Evolutionary conservation across 305 asterid species (phyloP).

Genomic region (Fraxinus angustifolia): DNA sequence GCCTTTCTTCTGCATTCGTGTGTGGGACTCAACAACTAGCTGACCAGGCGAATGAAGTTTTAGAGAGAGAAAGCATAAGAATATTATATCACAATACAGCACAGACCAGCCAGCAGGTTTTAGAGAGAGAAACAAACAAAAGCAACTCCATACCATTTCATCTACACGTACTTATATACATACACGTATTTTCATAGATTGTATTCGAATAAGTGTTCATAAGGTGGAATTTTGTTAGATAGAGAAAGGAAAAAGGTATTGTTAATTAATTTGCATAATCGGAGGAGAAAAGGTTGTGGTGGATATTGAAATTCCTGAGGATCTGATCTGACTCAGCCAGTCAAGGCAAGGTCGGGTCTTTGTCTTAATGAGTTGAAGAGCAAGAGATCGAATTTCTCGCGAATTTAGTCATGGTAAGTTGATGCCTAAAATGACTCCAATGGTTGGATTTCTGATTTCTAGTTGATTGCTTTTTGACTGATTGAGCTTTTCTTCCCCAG

Average conservation of each 20-base stretch:
- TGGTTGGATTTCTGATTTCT: constrained; percentile 25
- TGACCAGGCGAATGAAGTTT: neutral
- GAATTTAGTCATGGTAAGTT: constrained; percentile 56
- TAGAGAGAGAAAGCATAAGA: constrained; percentile 15
- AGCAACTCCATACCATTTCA: neutral
- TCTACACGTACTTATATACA: neutral
- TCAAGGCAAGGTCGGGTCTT: neutral
- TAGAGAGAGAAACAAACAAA: constrained; percentile 26
- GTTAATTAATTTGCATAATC: neutral
- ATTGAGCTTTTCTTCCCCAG: neutral
- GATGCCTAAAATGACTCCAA: constrained; percentile 24
- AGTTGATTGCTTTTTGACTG: constrained; percentile 22
- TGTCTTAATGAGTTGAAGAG: constrained; percentile 59
- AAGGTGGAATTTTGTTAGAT: neutral
- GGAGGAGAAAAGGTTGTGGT: neutral
- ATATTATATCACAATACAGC: constrained; percentile 4
- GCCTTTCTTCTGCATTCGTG: neutral
- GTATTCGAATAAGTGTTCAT: neutral
- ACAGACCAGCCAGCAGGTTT: constrained; percentile 6
- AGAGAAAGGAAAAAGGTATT: neutral
- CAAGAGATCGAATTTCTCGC: constrained; percentile 59
- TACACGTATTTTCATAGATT: neutral
- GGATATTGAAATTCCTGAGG: constrained; percentile 5
- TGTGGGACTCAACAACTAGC: constrained; percentile 13
- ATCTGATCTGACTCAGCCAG: constrained; percentile 1